Conservation (phyloP, 2,329 filamentous ascomycete species). For the Pestalotiopsis fici region DNA sequence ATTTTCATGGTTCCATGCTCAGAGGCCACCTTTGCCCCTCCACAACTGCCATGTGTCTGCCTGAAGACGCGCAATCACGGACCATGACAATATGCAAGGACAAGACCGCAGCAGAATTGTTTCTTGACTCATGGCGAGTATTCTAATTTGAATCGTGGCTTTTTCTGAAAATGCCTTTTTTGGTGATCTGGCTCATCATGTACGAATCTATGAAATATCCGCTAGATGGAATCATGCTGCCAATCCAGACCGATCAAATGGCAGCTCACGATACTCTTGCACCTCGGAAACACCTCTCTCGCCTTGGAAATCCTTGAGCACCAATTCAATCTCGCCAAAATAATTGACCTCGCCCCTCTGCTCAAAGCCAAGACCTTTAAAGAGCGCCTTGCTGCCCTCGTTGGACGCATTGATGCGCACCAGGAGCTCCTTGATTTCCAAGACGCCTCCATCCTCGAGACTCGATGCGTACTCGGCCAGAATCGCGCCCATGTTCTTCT, state of each 20-base stretch:
- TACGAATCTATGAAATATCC: too few species aligned
- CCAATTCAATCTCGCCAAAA: constrained; percentile 60
- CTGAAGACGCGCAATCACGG: constrained; percentile 5
- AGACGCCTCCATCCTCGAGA: background rate
- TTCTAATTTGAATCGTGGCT: too few species aligned
- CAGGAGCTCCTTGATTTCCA: constrained; percentile 50
- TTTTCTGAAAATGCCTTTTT: too few species aligned
- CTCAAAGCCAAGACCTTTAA: constrained; percentile 51
- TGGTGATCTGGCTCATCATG: too few species aligned
- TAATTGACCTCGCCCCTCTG: constrained; percentile 57
- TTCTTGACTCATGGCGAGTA: too few species aligned
- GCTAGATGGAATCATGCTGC: too few species aligned
- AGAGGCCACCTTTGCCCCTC: constrained; percentile 7
- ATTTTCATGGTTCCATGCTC: background rate
- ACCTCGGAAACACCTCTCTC: background rate
- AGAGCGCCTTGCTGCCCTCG: constrained; percentile 49
- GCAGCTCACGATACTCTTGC: constrained; percentile 12
- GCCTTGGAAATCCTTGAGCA: constrained; percentile 32
- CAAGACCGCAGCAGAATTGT: too few species aligned
- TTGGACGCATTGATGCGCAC: constrained; percentile 63
- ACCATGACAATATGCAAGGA: too few species aligned
- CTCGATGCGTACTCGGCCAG: constrained; percentile 51
- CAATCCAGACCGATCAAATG: constrained; percentile 5
- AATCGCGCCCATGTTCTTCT: constrained; percentile 52
- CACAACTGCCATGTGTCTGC: constrained; percentile 1